phyloP scores from a whole-genome alignment of 2,329 filamentous ascomycete genomes.

The Escovopsis sp. region DNA sequence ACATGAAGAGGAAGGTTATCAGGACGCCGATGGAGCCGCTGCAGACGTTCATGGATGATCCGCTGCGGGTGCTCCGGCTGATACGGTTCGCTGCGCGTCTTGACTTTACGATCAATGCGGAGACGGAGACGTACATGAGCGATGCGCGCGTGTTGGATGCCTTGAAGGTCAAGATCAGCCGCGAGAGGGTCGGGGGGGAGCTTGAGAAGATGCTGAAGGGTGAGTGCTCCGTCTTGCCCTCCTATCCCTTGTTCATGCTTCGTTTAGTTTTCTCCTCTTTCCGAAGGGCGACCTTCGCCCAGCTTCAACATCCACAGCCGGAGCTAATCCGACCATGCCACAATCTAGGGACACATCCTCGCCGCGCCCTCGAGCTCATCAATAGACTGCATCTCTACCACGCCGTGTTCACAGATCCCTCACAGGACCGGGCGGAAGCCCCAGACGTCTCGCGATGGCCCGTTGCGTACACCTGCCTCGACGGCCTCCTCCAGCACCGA shows the following conservation, averaged over 20 bases:
- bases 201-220: conserved; percentile 40
- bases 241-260: background rate
- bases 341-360: conserved; percentile 39
- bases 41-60: conserved; percentile 90
- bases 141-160: conserved; percentile 63
- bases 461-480: conserved; percentile 47
- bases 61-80: conserved; percentile 69
- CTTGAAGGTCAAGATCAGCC: conserved; percentile 76
- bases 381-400: conserved; percentile 52
- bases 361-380: conserved; percentile 47
- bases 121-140: conserved; percentile 58
- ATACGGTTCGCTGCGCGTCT: conserved; percentile 83
- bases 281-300: too few species aligned
- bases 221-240: background rate
- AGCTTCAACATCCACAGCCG: too few species aligned
- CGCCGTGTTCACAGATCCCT: conserved; percentile 59
- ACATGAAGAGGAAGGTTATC: conserved; percentile 59
- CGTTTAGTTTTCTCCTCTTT: too few species aligned
- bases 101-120: conserved; percentile 58
- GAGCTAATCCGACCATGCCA: background rate
- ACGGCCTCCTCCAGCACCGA: conserved; percentile 29
- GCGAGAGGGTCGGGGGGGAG: conserved; percentile 77
- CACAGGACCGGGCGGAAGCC: conserved; percentile 29
- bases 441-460: conserved; percentile 48
- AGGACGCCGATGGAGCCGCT: conserved; percentile 75